Evolutionary conservation across 768 basidiomycete genomes (phyloP).

Genomic region (Ephemerocybe angulata): DNA sequence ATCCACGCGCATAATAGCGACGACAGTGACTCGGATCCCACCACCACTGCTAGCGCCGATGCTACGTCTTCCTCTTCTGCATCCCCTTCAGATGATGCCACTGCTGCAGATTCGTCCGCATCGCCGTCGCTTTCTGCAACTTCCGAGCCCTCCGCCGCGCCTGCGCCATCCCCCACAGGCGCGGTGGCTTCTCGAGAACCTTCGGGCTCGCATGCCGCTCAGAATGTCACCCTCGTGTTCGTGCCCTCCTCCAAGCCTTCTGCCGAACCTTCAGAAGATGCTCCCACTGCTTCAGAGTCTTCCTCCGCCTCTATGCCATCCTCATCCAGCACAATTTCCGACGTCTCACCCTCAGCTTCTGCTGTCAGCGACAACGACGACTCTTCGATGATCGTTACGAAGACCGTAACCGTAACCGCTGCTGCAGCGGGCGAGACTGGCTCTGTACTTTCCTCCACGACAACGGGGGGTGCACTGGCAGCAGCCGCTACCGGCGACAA

Average conservation of each 20-base stretch:
- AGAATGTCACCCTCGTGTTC: conserved; percentile 55
- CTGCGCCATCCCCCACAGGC: conserved; percentile 13
- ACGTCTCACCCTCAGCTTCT: neutral
- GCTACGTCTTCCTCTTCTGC: neutral
- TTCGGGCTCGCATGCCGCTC: conserved; percentile 18
- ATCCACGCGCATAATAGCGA: conserved; percentile 8
- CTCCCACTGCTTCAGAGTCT: conserved; percentile 7
- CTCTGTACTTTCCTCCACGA: neutral
- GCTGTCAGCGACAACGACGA: conserved; percentile 2
- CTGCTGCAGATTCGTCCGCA: neutral
- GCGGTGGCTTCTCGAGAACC: conserved; percentile 19
- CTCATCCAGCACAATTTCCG: neutral
- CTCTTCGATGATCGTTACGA: neutral
- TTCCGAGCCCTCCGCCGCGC: neutral
- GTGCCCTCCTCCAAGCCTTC: conserved; percentile 31
- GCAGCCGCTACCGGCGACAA: conserved; percentile 9
- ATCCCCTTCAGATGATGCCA: neutral
- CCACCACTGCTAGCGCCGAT: neutral
- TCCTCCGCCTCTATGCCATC: neutral
- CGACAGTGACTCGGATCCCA: neutral
- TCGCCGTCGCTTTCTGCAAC: neutral
- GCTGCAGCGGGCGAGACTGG: neutral
- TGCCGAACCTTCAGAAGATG: conserved; percentile 22
- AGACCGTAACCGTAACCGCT: conserved; percentile 3
- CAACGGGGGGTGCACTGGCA: conserved; percentile 9